Percentiles rank a stretch among this genome's conserved stretches.
Evolutionary conservation across 805 yeast genomes (phyloP).

Genomic region (Candida andamanensis): DNA sequence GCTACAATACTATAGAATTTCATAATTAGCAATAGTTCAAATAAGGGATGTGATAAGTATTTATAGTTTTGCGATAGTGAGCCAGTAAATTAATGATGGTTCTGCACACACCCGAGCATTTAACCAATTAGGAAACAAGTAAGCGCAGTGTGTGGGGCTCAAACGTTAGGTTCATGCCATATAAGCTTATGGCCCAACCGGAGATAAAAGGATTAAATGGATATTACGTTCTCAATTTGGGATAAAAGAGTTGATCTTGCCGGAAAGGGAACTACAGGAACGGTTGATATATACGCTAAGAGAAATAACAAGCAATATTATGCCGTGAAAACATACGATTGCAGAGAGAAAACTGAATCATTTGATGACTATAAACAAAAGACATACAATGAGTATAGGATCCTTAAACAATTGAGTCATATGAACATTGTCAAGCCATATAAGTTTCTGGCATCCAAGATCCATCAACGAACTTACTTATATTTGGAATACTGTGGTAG

Average conservation of each 20-base stretch:
- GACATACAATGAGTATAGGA: conserved; percentile 32
- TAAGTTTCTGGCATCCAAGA: conserved; percentile 19
- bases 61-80: background rate
- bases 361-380: conserved; percentile 33
- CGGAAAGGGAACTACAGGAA: conserved; percentile 10
- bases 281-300: conserved; percentile 4
- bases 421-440: conserved; percentile 29
- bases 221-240: background rate
- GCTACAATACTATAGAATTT: conserved; percentile 10
- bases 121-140: no score
- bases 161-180: no score
- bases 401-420: conserved; percentile 25
- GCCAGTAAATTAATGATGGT: background rate
- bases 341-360: conserved; percentile 35
- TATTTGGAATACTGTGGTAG: conserved; percentile 31
- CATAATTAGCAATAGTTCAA: conserved; percentile 4
- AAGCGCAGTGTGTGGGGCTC: no score
- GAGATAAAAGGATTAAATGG: no score
- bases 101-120: background rate
- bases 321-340: conserved; percentile 45
- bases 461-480: conserved; percentile 14
- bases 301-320: conserved; percentile 6
- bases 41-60: background rate
- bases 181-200: no score
- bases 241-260: background rate